Evolutionary conservation across 345 rosid species (phyloP).

Genomic region (Moricandia arvensis): DNA sequence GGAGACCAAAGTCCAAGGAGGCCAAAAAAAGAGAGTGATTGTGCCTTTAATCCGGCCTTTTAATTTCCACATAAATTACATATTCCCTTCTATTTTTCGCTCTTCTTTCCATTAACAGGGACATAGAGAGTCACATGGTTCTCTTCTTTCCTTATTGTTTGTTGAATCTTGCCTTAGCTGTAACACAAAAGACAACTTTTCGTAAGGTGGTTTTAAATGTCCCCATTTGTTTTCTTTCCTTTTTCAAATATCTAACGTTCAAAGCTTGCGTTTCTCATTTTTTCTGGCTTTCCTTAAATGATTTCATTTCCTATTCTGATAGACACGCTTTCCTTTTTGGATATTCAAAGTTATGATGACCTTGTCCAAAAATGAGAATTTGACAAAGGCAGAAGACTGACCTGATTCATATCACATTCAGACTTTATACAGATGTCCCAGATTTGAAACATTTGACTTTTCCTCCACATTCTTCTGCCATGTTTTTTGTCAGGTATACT

Average conservation of each 20-base stretch:
- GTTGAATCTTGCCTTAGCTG: conserved; percentile 35
- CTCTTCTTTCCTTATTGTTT: conserved; percentile 30
- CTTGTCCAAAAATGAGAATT: conserved; percentile 7
- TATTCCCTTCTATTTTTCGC: conserved; percentile 26
- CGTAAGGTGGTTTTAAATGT: conserved; percentile 23
- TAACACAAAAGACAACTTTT: conserved; percentile 34
- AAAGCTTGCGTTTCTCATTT: conserved; percentile 14
- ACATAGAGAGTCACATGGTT: conserved; percentile 34
- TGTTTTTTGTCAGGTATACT: conserved; percentile 36
- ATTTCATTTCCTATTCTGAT: conserved; percentile 19
- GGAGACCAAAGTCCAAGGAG: conserved; percentile 9
- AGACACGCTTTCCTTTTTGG: background rate
- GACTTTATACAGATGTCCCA: background rate
- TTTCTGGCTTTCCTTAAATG: conserved; percentile 28
- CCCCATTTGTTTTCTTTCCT: background rate
- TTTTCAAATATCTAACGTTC: conserved; percentile 28
- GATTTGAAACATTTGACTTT: background rate
- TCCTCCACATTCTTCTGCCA: conserved; percentile 29
- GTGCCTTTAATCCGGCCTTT: conserved; percentile 33
- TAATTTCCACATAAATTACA: conserved; percentile 22
- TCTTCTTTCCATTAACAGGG: conserved; percentile 24
- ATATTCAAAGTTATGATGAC: background rate
- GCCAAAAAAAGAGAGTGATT: conserved; percentile 14
- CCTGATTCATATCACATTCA: conserved; percentile 11
- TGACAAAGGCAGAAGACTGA: conserved; percentile 18